Conservation (phyloP, 1,284 basidiomycete species). For the Phellinidium pouzarii region DNA sequence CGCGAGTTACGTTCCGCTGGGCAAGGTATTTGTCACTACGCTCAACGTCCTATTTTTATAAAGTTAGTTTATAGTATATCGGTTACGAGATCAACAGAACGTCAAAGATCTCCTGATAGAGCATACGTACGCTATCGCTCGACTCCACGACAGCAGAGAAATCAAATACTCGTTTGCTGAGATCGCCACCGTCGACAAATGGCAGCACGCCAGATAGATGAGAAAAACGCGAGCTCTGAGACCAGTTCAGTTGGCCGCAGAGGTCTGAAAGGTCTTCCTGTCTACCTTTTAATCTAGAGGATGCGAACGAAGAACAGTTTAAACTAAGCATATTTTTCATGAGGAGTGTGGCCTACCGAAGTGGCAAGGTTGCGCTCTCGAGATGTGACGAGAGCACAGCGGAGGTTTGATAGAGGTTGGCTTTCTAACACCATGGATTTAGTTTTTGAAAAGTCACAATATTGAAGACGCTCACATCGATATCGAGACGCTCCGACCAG, state of each 20-base stretch:
- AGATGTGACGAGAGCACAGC: slow-evolving; percentile 63
- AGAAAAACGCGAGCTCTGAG: slow-evolving; percentile 48
- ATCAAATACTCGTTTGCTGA: slow-evolving; percentile 33
- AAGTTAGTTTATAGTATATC: background rate
- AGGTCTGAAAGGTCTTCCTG: slow-evolving; percentile 41
- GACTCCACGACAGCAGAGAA: slow-evolving; percentile 34
- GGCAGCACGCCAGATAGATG: slow-evolving; percentile 53
- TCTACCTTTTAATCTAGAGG: slow-evolving; percentile 32
- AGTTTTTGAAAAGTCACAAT: slow-evolving; percentile 14
- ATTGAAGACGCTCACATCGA: slow-evolving; percentile 32
- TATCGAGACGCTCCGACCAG: slow-evolving; percentile 38
- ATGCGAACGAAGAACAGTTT: slow-evolving; percentile 9
- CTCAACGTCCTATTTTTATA: background rate
- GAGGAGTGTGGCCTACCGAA: slow-evolving; percentile 40
- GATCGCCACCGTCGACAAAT: slow-evolving; percentile 25
- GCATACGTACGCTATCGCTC: slow-evolving; percentile 22
- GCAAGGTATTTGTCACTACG: slow-evolving; percentile 19
- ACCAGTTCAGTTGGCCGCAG: slow-evolving; percentile 46
- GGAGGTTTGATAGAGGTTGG: slow-evolving; percentile 47
- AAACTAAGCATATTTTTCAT: background rate
- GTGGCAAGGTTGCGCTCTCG: slow-evolving; percentile 56
- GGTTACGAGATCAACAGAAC: background rate
- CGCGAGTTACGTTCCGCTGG: slow-evolving; percentile 49
- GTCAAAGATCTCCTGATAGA: slow-evolving; percentile 16
- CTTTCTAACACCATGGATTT: slow-evolving; percentile 28